Base-by-base conservation (phyloP, 2,329 filamentous ascomycete genomes). In the Monilinia fructicola region DNA sequence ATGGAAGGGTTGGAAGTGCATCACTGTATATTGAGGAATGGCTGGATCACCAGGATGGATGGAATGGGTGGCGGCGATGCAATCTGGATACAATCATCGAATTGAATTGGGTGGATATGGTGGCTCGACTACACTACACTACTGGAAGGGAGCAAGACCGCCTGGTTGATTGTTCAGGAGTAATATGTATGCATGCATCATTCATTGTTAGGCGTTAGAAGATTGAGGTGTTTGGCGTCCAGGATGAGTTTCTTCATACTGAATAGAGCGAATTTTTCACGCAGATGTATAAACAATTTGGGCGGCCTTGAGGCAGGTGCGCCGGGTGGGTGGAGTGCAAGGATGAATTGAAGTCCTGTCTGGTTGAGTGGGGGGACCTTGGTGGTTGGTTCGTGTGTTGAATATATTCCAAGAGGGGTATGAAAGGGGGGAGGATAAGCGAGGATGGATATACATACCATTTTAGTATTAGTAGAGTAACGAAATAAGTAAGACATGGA, bases 11-110 rank as follows among this genome's bases (percentile, higher is more conserved):
- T 23, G 56, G 28, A 50, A 50, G 58, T 50, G 58, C 58, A 50
- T 61, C 23, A 26, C 31, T 61, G 58, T 50, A 61, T 61, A 50
- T 61, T 50, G 58, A 38, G 44, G n/a, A 50, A 38, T 50, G 44
- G 31, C 1, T n/a, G 44, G 56, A 23, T 48, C 48, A 28, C 26
- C 48, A 26, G n/a, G 42, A 46, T 3, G 53, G 53, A 23, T 55
- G 54, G 44, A 55, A 50, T 61, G 44, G 58, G 10, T 50, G 44
- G 58, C 58, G 44, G 58, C 58, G 23, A 46, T 58, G 42, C 40
- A 58, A 58, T 44, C 40, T 11, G n/a, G 46, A 50, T 50, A n/a
- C 46, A 12, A 50, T 50, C 46, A 50, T 50, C 23, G 46, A 21
- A 38, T 21, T 38, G 44, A 60, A 38, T 38, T 59, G 55, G 55